A percentile compares a stretch with the other conserved stretches of the same genome.
These are phyloP conservation scores for Ganoderma lucidum DNA, from an alignment of 1,284 basidiomycete species.

Conservation along the genomic window DNA sequence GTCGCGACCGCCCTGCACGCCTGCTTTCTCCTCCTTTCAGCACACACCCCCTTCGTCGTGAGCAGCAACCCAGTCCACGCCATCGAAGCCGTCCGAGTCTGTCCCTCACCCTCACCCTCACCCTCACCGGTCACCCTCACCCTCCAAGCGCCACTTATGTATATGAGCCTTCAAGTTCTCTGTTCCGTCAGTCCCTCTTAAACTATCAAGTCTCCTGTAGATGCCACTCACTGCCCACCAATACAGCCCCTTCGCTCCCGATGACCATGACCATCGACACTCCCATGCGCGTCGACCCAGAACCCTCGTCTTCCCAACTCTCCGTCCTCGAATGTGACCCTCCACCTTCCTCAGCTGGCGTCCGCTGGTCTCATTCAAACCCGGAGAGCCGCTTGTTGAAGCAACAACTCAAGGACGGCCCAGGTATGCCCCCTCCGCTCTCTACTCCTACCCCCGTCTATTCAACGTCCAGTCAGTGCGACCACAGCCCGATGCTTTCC, in stretches of 20 bases:
- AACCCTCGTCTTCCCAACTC: background rate
- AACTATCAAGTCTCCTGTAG: background rate
- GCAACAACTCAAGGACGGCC: background rate
- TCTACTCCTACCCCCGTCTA: background rate
- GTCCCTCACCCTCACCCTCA: background rate
- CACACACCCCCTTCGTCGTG: background rate
- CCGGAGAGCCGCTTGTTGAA: background rate
- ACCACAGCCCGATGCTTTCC: background rate
- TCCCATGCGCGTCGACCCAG: background rate
- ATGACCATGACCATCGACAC: background rate
- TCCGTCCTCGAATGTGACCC: background rate
- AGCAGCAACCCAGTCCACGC: background rate
- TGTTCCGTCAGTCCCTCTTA: background rate
- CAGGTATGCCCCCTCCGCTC: background rate
- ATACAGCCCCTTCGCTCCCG: background rate
- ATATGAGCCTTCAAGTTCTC: background rate
- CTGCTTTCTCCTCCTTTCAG: background rate
- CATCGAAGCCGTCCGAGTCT: background rate
- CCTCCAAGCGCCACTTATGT: background rate
- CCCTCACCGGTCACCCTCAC: too few relatives aligned
- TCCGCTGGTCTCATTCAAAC: conserved; percentile 7
- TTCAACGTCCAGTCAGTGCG: background rate
- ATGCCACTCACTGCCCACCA: background rate
- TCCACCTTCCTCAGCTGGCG: background rate
- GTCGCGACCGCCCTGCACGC: background rate